A percentile compares a stretch with the other conserved stretches of the same genome.
Conservation (phyloP, 2,329 filamentous ascomycete species). For the Epichloe aotearoae region DNA sequence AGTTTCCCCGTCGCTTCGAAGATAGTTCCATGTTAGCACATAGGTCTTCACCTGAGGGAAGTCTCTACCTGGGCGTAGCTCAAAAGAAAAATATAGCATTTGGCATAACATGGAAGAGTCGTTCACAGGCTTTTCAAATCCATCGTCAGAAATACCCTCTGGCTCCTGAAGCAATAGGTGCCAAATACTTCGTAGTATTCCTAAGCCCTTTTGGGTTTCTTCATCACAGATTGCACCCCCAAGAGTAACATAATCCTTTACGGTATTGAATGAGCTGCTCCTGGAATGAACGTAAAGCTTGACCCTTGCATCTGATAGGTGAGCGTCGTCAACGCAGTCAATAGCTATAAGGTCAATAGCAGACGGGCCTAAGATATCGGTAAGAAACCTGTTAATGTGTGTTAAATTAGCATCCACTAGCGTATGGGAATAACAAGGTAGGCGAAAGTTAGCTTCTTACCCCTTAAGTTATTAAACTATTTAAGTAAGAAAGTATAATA, state of each 20-base stretch:
- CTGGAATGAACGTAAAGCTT: conserved; percentile 7
- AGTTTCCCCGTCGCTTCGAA: conserved; percentile 7
- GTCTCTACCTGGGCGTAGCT: conserved; percentile 5
- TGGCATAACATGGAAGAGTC: conserved; percentile 3
- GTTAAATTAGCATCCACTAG: neutral
- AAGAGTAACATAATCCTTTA: conserved; percentile 6
- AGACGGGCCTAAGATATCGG: neutral
- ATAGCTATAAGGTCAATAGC: conserved; percentile 5
- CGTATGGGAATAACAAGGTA: neutral
- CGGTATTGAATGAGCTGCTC: conserved; percentile 8
- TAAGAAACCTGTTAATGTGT: conserved; percentile 2
- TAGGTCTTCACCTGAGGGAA: conserved; percentile 8
- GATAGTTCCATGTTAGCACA: conserved; percentile 8
- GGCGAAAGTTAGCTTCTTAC: conserved; percentile 1
- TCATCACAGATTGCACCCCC: conserved; percentile 6
- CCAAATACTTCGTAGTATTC: conserved; percentile 5
- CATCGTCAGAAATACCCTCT: conserved; percentile 4
- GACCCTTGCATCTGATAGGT: conserved; percentile 5
- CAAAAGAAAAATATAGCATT: conserved; percentile 8
- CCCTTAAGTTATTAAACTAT: conserved; percentile 2
- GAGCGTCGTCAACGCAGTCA: conserved; percentile 6
- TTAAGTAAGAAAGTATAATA: too few species aligned
- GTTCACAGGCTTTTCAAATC: conserved; percentile 5
- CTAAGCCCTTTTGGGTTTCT: conserved; percentile 1
- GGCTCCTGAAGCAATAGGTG: conserved; percentile 8